Conservation (phyloP, 306 rosid genomes). For the Casuarina cunninghamiana region DNA sequence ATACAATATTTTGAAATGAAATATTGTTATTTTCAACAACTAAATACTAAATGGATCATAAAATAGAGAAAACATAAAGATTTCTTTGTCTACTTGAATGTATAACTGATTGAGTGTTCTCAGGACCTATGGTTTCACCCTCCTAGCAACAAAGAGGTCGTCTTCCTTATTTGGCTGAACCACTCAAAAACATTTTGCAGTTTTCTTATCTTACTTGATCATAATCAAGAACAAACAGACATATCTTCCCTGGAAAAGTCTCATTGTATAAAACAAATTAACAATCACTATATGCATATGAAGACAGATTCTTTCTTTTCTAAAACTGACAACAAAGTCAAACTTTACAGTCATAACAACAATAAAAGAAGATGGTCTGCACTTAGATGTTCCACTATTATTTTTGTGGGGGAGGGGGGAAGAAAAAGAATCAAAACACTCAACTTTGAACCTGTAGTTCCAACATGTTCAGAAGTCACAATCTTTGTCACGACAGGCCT, state of each 20-base stretch:
- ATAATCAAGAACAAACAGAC: not conserved
- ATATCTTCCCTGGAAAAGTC: not conserved
- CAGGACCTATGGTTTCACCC: not conserved
- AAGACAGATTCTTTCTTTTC: not conserved
- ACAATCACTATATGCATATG: not conserved
- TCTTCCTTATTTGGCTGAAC: not conserved
- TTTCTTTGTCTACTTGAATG: not conserved
- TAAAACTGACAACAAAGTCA: not conserved
- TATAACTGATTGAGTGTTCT: not conserved
- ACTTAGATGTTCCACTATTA: conserved; percentile 6
- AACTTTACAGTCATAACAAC: not conserved
- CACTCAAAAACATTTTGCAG: not conserved
- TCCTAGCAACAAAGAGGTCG: not conserved
- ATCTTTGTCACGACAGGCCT: conserved; percentile 87
- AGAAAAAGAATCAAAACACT: conserved; percentile 16
- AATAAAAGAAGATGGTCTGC: conserved; percentile 3
- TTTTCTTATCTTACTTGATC: not conserved
- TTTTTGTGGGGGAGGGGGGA: not conserved
- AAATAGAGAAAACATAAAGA: not conserved
- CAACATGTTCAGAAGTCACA: conserved; percentile 44
- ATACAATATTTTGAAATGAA: not conserved
- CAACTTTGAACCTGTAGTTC: conserved; percentile 52
- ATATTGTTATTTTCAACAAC: not conserved
- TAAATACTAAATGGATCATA: not conserved
- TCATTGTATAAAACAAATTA: not conserved